Conservation (phyloP, 805 yeast species). For the Diddensiella transvaalensis region DNA sequence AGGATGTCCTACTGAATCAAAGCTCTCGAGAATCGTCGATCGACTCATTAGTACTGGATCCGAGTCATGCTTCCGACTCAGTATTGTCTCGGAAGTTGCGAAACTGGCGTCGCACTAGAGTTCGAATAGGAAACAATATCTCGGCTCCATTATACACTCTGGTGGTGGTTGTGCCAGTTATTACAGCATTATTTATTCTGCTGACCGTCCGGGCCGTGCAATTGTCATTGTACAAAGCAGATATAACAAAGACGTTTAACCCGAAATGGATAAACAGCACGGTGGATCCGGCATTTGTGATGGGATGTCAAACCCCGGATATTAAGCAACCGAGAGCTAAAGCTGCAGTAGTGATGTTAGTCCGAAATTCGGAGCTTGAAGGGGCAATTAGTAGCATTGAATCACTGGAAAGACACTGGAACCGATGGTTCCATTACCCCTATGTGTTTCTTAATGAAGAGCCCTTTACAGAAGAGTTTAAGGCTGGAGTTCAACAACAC, state of each 20-base stretch:
- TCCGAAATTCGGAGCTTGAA: slow-evolving; percentile 72
- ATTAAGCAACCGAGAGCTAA: slow-evolving; percentile 54
- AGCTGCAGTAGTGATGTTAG: slow-evolving; percentile 81
- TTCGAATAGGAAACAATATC: slow-evolving; percentile 16
- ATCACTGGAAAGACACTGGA: slow-evolving; percentile 81
- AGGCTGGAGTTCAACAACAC: slow-evolving; percentile 44
- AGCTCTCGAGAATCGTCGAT: neutral
- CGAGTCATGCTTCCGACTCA: slow-evolving; percentile 1
- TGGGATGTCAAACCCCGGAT: slow-evolving; percentile 52
- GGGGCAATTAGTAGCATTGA: slow-evolving; percentile 73
- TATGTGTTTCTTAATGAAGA: slow-evolving; percentile 87
- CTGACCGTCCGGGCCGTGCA: neutral
- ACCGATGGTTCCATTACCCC: slow-evolving; percentile 91
- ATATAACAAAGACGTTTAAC: slow-evolving; percentile 1
- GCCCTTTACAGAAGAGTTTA: slow-evolving; percentile 65
- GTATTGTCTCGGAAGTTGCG: slow-evolving; percentile 1
- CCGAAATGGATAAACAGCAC: slow-evolving; percentile 11
- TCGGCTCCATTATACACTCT: slow-evolving; percentile 12
- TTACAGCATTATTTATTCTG: slow-evolving; percentile 2
- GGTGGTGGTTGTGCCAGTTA: slow-evolving; percentile 3
- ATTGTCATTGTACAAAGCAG: neutral
- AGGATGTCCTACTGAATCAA: neutral
- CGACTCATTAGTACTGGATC: neutral
- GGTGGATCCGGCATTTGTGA: slow-evolving; percentile 46
- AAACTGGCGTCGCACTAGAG: slow-evolving; percentile 10